These are phyloP conservation scores for Gilbertella persicaria DNA, from an alignment of 371 early-diverging fungal genomes.

Conservation along the genomic window DNA sequence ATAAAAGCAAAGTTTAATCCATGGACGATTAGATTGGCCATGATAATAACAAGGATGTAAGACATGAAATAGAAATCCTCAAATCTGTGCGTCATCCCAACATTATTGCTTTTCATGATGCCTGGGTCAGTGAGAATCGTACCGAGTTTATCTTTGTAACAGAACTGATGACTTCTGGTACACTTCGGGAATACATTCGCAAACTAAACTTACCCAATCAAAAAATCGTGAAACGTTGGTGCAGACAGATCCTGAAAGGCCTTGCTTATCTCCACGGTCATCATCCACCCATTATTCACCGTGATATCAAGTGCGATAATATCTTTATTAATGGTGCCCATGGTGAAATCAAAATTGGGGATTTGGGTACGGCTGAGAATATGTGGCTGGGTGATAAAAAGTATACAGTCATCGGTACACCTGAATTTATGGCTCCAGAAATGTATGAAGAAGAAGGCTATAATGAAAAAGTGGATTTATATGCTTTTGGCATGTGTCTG, in stretches of 20 bases:
- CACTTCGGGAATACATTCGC: constrained; percentile 69
- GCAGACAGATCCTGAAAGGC: constrained; percentile 80
- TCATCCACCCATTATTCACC: constrained; percentile 88
- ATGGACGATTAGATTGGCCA: constrained; percentile 46
- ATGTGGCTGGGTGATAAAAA: constrained; percentile 65
- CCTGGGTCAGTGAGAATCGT: constrained; percentile 66
- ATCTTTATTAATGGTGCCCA: constrained; percentile 90
- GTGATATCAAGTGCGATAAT: constrained; percentile 85
- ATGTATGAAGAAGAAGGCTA: constrained; percentile 89
- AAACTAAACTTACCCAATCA: constrained; percentile 66
- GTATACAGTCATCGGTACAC: constrained; percentile 87
- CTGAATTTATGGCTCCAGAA: constrained; percentile 92
- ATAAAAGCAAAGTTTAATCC: constrained; percentile 49
- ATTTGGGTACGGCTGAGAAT: constrained; percentile 85
- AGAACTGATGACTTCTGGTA: constrained; percentile 94
- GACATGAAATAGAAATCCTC: constrained; percentile 80
- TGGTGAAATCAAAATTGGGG: constrained; percentile 91
- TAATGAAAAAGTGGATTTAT: constrained; percentile 87
- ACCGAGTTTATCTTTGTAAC: constrained; percentile 87
- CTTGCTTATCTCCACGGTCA: constrained; percentile 82
- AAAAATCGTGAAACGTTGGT: constrained; percentile 80
- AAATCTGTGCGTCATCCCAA: constrained; percentile 82
- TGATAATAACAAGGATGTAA: constrained; percentile 70
- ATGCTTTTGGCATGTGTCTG: constrained; percentile 93
- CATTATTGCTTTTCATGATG: constrained; percentile 85